These are phyloP conservation scores for Pochonia chlamydosporia DNA, from an alignment of 2,329 filamentous ascomycete species.

Conservation along the genomic window DNA sequence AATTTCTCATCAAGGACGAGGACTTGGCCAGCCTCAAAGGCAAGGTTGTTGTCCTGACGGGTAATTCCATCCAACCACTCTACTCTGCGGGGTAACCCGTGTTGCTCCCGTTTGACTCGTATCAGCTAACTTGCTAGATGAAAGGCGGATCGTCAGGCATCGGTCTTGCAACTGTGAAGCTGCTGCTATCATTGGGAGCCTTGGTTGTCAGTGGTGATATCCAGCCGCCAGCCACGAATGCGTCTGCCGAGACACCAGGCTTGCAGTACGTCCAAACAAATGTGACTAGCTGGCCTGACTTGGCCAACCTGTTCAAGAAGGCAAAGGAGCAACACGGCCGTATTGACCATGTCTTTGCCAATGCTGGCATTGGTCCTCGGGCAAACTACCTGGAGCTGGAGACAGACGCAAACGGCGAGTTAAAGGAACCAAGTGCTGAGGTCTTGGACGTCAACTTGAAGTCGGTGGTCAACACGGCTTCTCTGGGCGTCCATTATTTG, in stretches of 20 bases:
- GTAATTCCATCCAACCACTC: constrained; percentile 8
- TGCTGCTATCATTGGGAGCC: constrained; percentile 47
- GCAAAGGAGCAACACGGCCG: constrained; percentile 60
- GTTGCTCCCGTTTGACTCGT: neutral
- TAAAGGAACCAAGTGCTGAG: constrained; percentile 35
- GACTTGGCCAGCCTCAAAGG: constrained; percentile 37
- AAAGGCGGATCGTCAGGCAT: constrained; percentile 55
- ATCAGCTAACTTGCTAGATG: no score
- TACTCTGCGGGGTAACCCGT: no score
- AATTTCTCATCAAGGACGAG: constrained; percentile 38
- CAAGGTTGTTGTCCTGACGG: constrained; percentile 48
- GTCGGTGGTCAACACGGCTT: constrained; percentile 43
- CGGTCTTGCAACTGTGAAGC: constrained; percentile 47
- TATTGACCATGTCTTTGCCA: constrained; percentile 70
- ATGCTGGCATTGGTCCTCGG: constrained; percentile 47
- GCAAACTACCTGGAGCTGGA: constrained; percentile 39
- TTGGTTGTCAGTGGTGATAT: constrained; percentile 50
- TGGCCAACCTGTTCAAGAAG: constrained; percentile 45
- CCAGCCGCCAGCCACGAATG: constrained; percentile 27
- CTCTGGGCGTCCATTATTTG: constrained; percentile 44
- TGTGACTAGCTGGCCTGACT: constrained; percentile 43
- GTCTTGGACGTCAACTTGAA: constrained; percentile 45
- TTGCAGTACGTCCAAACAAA: constrained; percentile 35
- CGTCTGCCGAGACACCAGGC: neutral
- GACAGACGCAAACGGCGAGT: constrained; percentile 43